Base-by-base conservation (phyloP, 805 yeast species). In the Myxozyma geophila region DNA sequence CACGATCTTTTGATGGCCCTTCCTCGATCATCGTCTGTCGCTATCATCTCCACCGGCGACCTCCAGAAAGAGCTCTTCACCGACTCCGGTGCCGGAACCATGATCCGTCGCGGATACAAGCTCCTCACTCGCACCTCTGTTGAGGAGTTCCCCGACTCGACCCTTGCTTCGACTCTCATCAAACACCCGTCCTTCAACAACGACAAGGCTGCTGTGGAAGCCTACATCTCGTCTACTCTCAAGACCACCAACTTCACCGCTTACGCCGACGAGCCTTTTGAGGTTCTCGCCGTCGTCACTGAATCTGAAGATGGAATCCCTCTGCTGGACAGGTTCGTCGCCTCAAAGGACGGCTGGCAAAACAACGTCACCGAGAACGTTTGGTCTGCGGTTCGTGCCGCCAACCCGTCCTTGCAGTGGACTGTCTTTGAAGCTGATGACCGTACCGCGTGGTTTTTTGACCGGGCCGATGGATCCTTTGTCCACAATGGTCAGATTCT, bases 81-180 rank as follows among this genome's bases (percentile, higher is more conserved):
- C 47, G 99, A 95, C 77, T 89, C 97, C 17, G 99, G 99, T 77
- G 99, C 99, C 37, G 99, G 99, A 74, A 95, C 99, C 52, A 83
- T 95, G 80, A 92, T 95, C 72, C 89, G 99, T 83, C 87, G 99
- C 78, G 99, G 99, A 67, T 90, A 93, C 80, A 91, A 90, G 79
- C 82, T 95, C 70, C 76, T 88, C 62, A 66, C 75, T 41, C 86
- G 91, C 75, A 83, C 85, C 72, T 83, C 88, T 23, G 79, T 92
- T 59, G 77, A 80, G 44, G 93, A 89, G 67, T 89, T 92, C 75
- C 69, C 79, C 35, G 71, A 77, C 36, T 96, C 90, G 73, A 79
- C 85, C 59, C 83, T 95, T 70, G 85, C 96, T 78, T 75, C 82
- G 54, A 95, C 92, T 21, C 81, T 95, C 66, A 82, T 83, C 72